A percentile compares a stretch with the other conserved stretches of the same genome.
Conservation (phyloP, 495 filamentous ascomycete genomes). For the Penicillium macrosclerotiorum region DNA sequence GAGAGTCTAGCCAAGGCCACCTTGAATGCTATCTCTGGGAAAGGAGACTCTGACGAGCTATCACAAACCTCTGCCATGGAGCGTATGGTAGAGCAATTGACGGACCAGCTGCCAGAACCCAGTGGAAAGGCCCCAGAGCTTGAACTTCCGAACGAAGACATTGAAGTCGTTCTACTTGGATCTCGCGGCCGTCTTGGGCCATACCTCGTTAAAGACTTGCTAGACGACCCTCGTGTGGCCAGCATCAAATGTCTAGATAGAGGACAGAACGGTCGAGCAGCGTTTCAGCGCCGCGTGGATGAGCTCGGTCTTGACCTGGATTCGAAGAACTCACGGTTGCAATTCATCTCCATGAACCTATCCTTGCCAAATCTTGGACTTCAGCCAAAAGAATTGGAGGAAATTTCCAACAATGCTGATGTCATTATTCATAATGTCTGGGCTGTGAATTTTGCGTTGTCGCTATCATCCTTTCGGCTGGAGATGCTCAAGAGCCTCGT, state of each 20-base stretch:
- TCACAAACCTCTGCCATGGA: not conserved
- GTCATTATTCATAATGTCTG: slow-evolving; percentile 58
- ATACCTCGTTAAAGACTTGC: slow-evolving; percentile 11
- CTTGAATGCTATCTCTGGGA: slow-evolving; percentile 3
- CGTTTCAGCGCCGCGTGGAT: slow-evolving; percentile 7
- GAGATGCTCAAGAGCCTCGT: slow-evolving; percentile 47
- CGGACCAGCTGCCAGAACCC: slow-evolving; percentile 9
- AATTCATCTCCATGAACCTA: slow-evolving; percentile 35
- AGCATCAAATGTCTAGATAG: slow-evolving; percentile 13
- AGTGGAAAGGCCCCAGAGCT: not conserved
- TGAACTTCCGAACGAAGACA: slow-evolving; percentile 1
- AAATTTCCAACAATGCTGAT: slow-evolving; percentile 37
- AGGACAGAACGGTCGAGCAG: slow-evolving; percentile 2
- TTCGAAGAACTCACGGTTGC: slow-evolving; percentile 3
- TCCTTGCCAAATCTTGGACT: slow-evolving; percentile 44
- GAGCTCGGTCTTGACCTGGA: slow-evolving; percentile 9
- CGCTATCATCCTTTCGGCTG: slow-evolving; percentile 50
- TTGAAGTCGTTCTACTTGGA: slow-evolving; percentile 12
- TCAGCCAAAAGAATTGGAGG: slow-evolving; percentile 24
- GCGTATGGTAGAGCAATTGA: slow-evolving; percentile 1
- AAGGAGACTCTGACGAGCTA: not conserved
- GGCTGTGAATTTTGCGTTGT: slow-evolving; percentile 58
- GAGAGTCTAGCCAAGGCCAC: slow-evolving; percentile 14
- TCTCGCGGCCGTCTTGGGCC: slow-evolving; percentile 12
- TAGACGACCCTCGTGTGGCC: slow-evolving; percentile 12